Conservation (phyloP, 805 yeast species). For the Candida oleophila region DNA sequence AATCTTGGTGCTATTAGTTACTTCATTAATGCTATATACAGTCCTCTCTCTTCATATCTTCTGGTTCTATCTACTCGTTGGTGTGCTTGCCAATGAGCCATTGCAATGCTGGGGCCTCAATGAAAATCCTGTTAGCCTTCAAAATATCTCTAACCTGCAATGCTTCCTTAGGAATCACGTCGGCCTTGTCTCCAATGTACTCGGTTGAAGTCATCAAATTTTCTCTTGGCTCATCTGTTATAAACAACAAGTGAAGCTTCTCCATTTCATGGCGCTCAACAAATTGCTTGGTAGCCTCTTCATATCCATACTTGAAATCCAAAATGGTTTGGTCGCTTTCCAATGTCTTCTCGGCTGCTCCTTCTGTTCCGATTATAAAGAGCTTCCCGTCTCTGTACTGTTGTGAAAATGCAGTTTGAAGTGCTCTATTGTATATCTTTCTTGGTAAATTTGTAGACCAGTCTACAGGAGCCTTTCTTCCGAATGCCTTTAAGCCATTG, state of each 20-base stretch:
- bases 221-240: slow-evolving; percentile 57
- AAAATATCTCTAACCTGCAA: slow-evolving; percentile 81
- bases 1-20: background rate
- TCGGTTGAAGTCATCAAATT: slow-evolving; percentile 64
- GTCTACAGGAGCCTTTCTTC: slow-evolving; percentile 88
- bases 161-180: slow-evolving; percentile 70
- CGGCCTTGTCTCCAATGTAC: slow-evolving; percentile 51
- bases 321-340: slow-evolving; percentile 19
- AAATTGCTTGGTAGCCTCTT: slow-evolving; percentile 50
- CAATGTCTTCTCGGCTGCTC: slow-evolving; percentile 18
- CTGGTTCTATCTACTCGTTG: background rate
- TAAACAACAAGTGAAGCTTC: slow-evolving; percentile 60
- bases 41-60: background rate
- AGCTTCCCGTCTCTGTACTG: slow-evolving; percentile 76
- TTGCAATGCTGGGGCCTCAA: slow-evolving; percentile 72
- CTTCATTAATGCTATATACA: slow-evolving; percentile 1
- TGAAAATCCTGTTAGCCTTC: slow-evolving; percentile 71
- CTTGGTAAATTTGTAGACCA: slow-evolving; percentile 74
- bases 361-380: slow-evolving; percentile 56
- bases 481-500: slow-evolving; percentile 87
- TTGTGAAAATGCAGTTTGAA: slow-evolving; percentile 78
- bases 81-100: slow-evolving; percentile 45
- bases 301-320: slow-evolving; percentile 41
- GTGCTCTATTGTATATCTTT: slow-evolving; percentile 72
- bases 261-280: slow-evolving; percentile 48